These are phyloP conservation scores for Aleurites moluccanus DNA, from an alignment of 441 rosid species.

Conservation along the genomic window DNA sequence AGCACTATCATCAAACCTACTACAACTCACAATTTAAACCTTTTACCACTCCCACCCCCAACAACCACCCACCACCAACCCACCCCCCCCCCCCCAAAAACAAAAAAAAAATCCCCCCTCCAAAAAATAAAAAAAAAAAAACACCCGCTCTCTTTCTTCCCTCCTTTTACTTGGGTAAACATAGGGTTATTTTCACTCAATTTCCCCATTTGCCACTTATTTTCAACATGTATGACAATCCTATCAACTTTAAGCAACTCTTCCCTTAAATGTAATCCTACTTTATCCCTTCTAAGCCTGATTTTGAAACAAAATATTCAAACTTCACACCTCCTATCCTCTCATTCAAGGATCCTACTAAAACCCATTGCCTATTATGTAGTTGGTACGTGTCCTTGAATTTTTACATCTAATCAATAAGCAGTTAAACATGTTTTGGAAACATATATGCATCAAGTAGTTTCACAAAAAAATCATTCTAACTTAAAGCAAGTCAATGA, in stretches of 20 bases:
- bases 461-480: neutral
- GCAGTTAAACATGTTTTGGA: no score
- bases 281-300: neutral
- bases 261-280: neutral
- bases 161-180: no score
- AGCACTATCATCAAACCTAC: no score
- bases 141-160: neutral
- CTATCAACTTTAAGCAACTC: neutral
- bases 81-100: no score
- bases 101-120: no score
- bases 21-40: no score
- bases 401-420: neutral
- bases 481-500: neutral
- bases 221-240: constrained; percentile 11
- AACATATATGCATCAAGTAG: neutral
- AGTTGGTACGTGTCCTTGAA: neutral
- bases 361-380: neutral
- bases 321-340: neutral
- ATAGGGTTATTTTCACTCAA: no score
- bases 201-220: neutral
- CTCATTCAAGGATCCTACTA: neutral
- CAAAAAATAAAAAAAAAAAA: no score
- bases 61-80: no score
- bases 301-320: neutral
- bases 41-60: no score